A percentile compares a stretch with the other conserved stretches of the same genome.
These are phyloP conservation scores for Rhododendron ovatum DNA, from an alignment of 148 eudicot species.

Conservation along the genomic window DNA sequence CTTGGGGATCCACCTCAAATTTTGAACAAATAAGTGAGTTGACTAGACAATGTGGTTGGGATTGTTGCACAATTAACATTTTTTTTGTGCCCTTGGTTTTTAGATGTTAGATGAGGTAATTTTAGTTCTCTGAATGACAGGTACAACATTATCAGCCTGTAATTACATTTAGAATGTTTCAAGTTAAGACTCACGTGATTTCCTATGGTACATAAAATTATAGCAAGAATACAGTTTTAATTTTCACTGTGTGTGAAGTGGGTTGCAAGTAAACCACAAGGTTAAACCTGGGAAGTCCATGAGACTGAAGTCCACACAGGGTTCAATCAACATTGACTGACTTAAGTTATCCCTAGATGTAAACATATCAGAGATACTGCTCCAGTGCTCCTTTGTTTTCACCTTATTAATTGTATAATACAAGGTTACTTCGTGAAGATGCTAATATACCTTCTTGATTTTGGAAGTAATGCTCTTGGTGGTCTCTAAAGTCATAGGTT, in stretches of 20 bases:
- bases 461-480: neutral
- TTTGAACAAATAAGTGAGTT: neutral
- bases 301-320: neutral
- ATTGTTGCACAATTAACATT: neutral
- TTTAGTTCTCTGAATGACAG: neutral
- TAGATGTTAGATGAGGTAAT: neutral
- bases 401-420: neutral
- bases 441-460: slow-evolving; percentile 2
- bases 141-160: neutral
- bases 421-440: neutral
- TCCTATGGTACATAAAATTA: neutral
- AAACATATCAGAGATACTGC: neutral
- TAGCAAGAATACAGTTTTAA: too few species aligned
- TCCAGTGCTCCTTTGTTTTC: neutral
- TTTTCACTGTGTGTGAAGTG: neutral
- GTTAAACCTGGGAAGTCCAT: neutral
- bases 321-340: neutral
- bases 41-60: neutral
- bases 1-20: neutral
- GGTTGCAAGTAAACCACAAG: neutral
- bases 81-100: neutral
- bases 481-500: slow-evolving; percentile 11
- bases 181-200: neutral
- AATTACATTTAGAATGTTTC: neutral
- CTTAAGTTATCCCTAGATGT: neutral